A percentile compares a stretch with the other conserved stretches of the same genome.
Conservation (phyloP, 192 early-diverging fungal species). For the Dispira parvispora region DNA sequence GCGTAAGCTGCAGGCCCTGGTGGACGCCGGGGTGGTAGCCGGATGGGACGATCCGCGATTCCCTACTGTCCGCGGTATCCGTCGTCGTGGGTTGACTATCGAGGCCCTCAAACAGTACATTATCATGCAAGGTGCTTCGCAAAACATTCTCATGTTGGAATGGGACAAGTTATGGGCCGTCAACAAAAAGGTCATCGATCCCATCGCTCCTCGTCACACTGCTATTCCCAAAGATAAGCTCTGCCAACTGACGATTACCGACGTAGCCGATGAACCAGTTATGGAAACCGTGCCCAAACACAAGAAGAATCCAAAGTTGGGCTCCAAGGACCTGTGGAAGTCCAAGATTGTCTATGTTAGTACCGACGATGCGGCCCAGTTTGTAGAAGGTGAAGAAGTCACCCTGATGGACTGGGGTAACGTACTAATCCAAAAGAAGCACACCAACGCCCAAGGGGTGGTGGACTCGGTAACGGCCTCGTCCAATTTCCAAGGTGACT, state of each 20-base stretch:
- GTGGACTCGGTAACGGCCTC: constrained; percentile 47
- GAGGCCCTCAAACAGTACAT: constrained; percentile 94
- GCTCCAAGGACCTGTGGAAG: constrained; percentile 69
- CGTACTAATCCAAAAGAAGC: constrained; percentile 64
- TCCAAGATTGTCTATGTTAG: constrained; percentile 64
- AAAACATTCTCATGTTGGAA: constrained; percentile 80
- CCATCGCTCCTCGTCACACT: constrained; percentile 79
- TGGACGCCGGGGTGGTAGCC: constrained; percentile 63
- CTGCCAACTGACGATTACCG: constrained; percentile 47
- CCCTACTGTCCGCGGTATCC: constrained; percentile 81
- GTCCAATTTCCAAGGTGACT: constrained; percentile 84
- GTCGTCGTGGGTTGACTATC: constrained; percentile 92
- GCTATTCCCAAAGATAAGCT: constrained; percentile 51
- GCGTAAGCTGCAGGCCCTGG: constrained; percentile 95
- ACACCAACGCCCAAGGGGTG: constrained; percentile 28
- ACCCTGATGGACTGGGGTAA: constrained; percentile 99
- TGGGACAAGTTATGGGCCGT: constrained; percentile 99
- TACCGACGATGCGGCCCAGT: constrained; percentile 66
- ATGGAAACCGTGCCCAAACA: constrained; percentile 63
- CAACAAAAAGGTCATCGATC: constrained; percentile 96
- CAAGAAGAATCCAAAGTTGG: constrained; percentile 93
- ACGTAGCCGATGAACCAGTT: constrained; percentile 31
- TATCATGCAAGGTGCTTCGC: constrained; percentile 94
- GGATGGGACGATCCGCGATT: constrained; percentile 86
- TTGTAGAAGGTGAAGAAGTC: constrained; percentile 76